Base-by-base conservation (phyloP, 306 rosid genomes). In the Castanea mollissima region DNA sequence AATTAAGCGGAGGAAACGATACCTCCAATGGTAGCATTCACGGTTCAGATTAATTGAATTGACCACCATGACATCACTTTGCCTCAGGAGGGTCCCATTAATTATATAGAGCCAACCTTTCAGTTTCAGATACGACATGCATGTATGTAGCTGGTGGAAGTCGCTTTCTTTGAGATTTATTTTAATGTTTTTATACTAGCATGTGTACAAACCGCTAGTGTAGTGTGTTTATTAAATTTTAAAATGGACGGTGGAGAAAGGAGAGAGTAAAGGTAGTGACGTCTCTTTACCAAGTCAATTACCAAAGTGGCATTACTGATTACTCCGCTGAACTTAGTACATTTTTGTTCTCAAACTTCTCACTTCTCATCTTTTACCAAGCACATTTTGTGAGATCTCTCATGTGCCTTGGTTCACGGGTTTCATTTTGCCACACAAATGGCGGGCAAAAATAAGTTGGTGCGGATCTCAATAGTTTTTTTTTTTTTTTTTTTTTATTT, bases 241-340 rank as follows among this genome's bases (percentile, higher is more conserved):
- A 64, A 31, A 76, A 32, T 67, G 1, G 67, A 77, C 80, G 80
- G 67, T 67, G 21, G 55, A 55, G 55, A 77, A 35, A 23, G 19
- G 21, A n/a, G 67, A 3, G 6, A 0, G 64, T 13, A 27, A n/a
- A 12, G 46, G 3, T 0, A 0, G 11, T 58, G 69, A 46, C 21
- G 27, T 77, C 74, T 60, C 56, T 67, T 54, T 77, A 63, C 32
- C 5, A 2, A 8, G 5, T 18, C n/a, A 0, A 63, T 27, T 5
- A 5, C 16, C 11, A 21, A 23, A 59, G 65, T 23, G 32, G 31
- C 65, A 15, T 63, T 14, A 29, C 69, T 7, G 2, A 15, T 63
- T 14, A 29, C 69, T 7, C 11, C 7, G 46, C 46, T 29, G 41
- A 63, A 27, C 19, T 27, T 27, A 4, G 5, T 13, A 12, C 10